Evolutionary conservation across 2,329 filamentous ascomycete genomes (phyloP).

Genomic region (Truncatella angustata): DNA sequence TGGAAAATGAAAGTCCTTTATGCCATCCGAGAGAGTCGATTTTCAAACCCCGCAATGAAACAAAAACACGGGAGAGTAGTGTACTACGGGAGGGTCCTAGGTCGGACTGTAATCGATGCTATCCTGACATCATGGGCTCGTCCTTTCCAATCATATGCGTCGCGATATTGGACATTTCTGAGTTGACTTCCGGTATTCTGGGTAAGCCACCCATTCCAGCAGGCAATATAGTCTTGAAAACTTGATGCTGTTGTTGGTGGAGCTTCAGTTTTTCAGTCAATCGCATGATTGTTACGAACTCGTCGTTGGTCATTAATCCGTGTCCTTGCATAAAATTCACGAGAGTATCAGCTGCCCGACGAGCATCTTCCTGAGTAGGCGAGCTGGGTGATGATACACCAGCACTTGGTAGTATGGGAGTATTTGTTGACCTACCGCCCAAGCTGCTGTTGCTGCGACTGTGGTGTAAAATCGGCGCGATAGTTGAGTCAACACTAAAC

Average conservation of each 20-base stretch:
- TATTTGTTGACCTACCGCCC: conserved; percentile 34
- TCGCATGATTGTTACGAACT: conserved; percentile 75
- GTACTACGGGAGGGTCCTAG: too few relatives aligned
- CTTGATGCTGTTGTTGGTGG: conserved; percentile 45
- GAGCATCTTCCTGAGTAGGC: conserved; percentile 82
- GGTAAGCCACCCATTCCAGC: conserved; percentile 45
- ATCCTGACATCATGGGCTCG: conserved; percentile 33
- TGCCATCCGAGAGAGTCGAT: too few relatives aligned
- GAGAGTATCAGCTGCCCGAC: conserved; percentile 76
- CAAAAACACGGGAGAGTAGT: too few relatives aligned
- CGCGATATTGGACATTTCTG: conserved; percentile 40
- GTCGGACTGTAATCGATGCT: too few relatives aligned
- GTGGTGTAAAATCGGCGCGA: conserved; percentile 47
- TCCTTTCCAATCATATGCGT: conserved; percentile 24
- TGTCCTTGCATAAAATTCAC: conserved; percentile 75
- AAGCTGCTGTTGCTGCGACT: conserved; percentile 52
- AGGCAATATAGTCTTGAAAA: conserved; percentile 23
- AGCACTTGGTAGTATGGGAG: conserved; percentile 34
- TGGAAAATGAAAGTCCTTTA: too few relatives aligned
- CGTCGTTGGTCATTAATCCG: conserved; percentile 71
- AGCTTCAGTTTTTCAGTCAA: conserved; percentile 83
- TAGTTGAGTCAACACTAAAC: conserved; percentile 43
- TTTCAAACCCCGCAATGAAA: too few relatives aligned
- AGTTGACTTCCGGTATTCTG: conserved; percentile 57
- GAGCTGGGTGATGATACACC: conserved; percentile 59